A percentile compares a stretch with the other conserved stretches of the same genome.
Evolutionary conservation across 495 filamentous ascomycete species (phyloP).

Genomic region (Echria macrotheca): DNA sequence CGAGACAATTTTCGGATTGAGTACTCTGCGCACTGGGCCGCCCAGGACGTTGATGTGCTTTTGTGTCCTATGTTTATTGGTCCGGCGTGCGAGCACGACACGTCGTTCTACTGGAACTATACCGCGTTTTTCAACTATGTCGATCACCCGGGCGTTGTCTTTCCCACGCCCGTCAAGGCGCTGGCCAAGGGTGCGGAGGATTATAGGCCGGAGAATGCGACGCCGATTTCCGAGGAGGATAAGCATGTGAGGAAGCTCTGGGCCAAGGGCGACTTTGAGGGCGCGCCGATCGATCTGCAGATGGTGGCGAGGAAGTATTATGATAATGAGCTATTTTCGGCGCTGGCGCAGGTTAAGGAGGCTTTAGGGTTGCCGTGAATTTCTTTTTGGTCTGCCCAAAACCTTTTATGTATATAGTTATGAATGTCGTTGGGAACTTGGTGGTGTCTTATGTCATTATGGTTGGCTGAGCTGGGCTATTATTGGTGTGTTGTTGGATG

Average conservation of each 20-base stretch:
- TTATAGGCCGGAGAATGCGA: neutral
- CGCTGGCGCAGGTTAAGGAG: conserved; percentile 5
- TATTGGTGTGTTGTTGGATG: no score
- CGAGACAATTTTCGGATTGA: conserved; percentile 35
- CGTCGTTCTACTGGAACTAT: conserved; percentile 64
- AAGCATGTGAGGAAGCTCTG: conserved; percentile 11
- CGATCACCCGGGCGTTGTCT: conserved; percentile 33
- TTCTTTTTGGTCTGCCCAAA: no score
- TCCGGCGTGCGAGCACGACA: conserved; percentile 54
- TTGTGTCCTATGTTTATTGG: conserved; percentile 59
- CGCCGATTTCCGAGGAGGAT: neutral
- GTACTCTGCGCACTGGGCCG: conserved; percentile 54
- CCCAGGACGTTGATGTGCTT: conserved; percentile 58
- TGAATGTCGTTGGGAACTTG: no score
- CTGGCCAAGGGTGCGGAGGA: conserved; percentile 4
- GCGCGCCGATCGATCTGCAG: conserved; percentile 11
- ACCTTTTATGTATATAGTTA: no score
- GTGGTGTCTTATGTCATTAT: no score
- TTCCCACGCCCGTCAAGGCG: neutral
- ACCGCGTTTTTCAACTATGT: conserved; percentile 68
- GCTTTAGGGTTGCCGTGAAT: conserved; percentile 1
- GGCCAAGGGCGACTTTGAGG: conserved; percentile 13
- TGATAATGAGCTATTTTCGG: conserved; percentile 14
- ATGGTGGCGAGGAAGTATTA: conserved; percentile 13
- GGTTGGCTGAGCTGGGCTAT: no score